Evolutionary conservation across 257 asterid genomes (phyloP), one percentile per base, ranked within the genome.

Genomic region (Cinchona pubescens): DNA sequence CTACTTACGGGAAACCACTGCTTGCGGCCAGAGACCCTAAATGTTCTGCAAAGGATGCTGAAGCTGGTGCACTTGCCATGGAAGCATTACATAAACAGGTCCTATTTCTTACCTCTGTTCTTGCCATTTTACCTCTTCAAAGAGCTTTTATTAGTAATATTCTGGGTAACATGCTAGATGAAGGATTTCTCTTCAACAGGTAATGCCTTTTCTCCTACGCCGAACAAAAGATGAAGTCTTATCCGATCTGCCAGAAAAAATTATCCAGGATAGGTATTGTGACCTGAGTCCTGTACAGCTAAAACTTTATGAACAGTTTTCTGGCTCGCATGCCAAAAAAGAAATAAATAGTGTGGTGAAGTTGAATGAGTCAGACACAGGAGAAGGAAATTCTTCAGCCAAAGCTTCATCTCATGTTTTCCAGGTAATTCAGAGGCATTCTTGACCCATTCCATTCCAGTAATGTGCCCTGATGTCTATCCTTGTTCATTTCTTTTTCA

Each of bases 41-140:
- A 85, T 92, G 99, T 87, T 88, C 98, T 38, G 92, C 99, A 71
- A 95, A 88, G 83, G 99, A 92, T 82, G 97, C 98, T 68, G 99
- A 95, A 86, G 97, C 91, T 63, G 98, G 99, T 81, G 89, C 86
- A 53, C 94, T 95, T 74, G 98, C 98, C 67, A 92, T 95, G 97
- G 99, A 95, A 89, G 99, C 99, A 79, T 85, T 95, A 89, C 99
- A 95, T 85, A 95, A 95, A 85, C 98, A 95, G 98, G 99, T 92
- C 70, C 64, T 43, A 51, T 68, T 53, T 66, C 27, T 71, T 45
- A 29, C 37, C 53, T 62, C 19, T 82, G 51, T 51, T 40, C 21
- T 77, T 38, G 60, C 25, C 46, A 69, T 73, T 76, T 43, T 27
- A 38, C 5, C 37, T n/a, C 18, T 23, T 62, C 19, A 12, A 49